Evolutionary conservation across 352 stramenopile species (phyloP), one percentile per base, ranked within the genome.

Genomic region (Globisporangium sylvaticum): DNA sequence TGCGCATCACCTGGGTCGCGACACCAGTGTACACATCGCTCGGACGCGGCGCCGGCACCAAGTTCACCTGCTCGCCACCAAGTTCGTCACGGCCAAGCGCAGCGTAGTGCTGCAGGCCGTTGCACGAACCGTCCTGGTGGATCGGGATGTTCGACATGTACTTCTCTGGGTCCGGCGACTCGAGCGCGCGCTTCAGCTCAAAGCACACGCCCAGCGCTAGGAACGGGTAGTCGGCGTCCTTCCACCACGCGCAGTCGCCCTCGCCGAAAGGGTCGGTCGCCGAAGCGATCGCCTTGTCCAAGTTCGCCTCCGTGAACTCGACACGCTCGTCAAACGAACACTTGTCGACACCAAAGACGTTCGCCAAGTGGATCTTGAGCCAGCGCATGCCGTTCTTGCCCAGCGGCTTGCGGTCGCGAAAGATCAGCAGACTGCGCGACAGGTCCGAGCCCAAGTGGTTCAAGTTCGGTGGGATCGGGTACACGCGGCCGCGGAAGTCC

Each of bases 391-490:
- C 98, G 56, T 89, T 77, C 58, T 94, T 82, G 12, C 97, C 97
- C 14, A 99, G 80, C 5, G 92, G 94, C 71, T 98, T 99, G 29
- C 85, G 84, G 39, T 98, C 83, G 15, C 94, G 91, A 84, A 99
- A 99, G 44, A 90, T 88, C 0, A 99, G 79, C 66, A 99, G 77
- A 66, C 90, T 97, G 25, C 98, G 84, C 68, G 96, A 99, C n/a
- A 99, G 78, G 85, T 99, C 98, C 18, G 96, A 98, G 34, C 97
- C 97, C 58, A 99, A 76, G 76, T 99, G 98, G 70, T 98, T 99
- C 3, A 99, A 82, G 77, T 99, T 98, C 4, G 97, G 97, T 59
- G 97, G 97, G 12, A 99, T 91, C 58, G 98, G 97, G 74, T 99
- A 99, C 63, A 98, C 98, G 56, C 98, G 86, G 37, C 98, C 97